Percentiles rank a stretch among this genome's conserved stretches.
phyloP scores from a whole-genome alignment of 2,329 filamentous ascomycete species.

The Graphium sp. region DNA sequence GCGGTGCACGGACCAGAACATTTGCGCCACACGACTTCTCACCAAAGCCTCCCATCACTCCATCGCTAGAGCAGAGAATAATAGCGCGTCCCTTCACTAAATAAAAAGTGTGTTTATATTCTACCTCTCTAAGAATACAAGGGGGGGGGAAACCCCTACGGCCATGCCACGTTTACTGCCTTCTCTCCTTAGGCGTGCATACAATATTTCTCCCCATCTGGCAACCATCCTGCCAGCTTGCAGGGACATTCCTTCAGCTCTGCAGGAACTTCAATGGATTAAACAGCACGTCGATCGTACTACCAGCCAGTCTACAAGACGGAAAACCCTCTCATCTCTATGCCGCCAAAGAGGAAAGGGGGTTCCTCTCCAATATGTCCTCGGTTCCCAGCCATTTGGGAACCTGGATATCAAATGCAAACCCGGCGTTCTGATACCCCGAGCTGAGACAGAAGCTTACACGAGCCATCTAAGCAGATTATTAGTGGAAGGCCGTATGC shows the following conservation, averaged over 20 bases:
- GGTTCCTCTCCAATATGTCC: slow-evolving; percentile 73
- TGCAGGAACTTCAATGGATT: slow-evolving; percentile 60
- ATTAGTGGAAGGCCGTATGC: slow-evolving; percentile 5
- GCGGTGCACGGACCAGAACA: too few relatives aligned
- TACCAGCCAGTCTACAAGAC: slow-evolving; percentile 3
- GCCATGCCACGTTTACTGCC: slow-evolving; percentile 48
- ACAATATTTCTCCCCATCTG: slow-evolving; percentile 34
- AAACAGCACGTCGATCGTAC: slow-evolving; percentile 33
- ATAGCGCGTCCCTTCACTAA: too few relatives aligned
- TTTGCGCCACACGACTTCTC: too few relatives aligned
- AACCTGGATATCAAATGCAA: slow-evolving; percentile 61
- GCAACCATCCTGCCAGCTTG: slow-evolving; percentile 46
- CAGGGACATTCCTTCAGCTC: slow-evolving; percentile 43
- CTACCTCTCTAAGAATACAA: too few relatives aligned
- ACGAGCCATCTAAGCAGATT: slow-evolving; percentile 33
- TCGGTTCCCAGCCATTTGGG: slow-evolving; percentile 82
- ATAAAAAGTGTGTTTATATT: too few relatives aligned
- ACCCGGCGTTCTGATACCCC: slow-evolving; percentile 70
- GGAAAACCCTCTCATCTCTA: slow-evolving; percentile 17
- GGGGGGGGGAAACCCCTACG: background rate
- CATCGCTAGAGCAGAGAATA: too few relatives aligned
- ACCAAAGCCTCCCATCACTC: too few relatives aligned
- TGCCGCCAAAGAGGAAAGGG: slow-evolving; percentile 38
- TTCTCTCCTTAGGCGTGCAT: slow-evolving; percentile 35
- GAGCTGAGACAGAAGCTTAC: slow-evolving; percentile 60